phyloP scores from a whole-genome alignment of 2,329 filamentous ascomycete species.

The Pseudogymnoascus sp. region DNA sequence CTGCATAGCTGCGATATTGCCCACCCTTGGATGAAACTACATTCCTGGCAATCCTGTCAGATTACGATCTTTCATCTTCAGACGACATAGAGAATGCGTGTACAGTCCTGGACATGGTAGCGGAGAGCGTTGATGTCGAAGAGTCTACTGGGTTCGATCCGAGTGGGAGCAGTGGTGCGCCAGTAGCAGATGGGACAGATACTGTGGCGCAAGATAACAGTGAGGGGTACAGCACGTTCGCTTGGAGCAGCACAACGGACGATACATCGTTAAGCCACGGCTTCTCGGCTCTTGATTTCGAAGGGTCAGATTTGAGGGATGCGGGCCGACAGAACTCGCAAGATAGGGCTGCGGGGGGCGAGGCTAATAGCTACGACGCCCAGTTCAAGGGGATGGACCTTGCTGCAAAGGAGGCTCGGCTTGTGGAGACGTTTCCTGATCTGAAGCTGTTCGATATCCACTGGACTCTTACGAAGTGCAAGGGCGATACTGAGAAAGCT shows the following conservation, averaged over 20 bases:
- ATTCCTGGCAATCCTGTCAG: constrained; percentile 65
- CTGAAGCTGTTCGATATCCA: constrained; percentile 58
- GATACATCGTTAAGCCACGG: constrained; percentile 23
- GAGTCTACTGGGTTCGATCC: constrained; percentile 72
- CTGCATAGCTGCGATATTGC: constrained; percentile 57
- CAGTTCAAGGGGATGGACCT: constrained; percentile 36
- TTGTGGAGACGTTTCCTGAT: constrained; percentile 64
- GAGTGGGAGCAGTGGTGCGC: constrained; percentile 52
- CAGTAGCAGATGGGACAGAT: neutral
- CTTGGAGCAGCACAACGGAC: constrained; percentile 24
- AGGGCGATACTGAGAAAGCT: constrained; percentile 58
- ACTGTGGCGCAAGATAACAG: neutral
- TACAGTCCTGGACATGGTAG: constrained; percentile 55
- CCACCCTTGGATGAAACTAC: constrained; percentile 69
- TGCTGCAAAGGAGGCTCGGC: constrained; percentile 52
- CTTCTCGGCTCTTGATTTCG: constrained; percentile 20
- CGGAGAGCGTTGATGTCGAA: constrained; percentile 53
- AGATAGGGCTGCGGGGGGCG: constrained; percentile 25
- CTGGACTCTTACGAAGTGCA: constrained; percentile 58
- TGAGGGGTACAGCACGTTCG: constrained; percentile 16
- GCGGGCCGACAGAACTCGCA: constrained; percentile 50
- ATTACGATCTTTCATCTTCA: constrained; percentile 56
- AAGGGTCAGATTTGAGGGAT: constrained; percentile 23
- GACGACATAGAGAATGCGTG: constrained; percentile 46
- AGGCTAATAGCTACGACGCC: neutral